These are phyloP conservation scores for Backusella psychrophila DNA, from an alignment of 192 early-diverging fungal genomes.

Conservation along the genomic window DNA sequence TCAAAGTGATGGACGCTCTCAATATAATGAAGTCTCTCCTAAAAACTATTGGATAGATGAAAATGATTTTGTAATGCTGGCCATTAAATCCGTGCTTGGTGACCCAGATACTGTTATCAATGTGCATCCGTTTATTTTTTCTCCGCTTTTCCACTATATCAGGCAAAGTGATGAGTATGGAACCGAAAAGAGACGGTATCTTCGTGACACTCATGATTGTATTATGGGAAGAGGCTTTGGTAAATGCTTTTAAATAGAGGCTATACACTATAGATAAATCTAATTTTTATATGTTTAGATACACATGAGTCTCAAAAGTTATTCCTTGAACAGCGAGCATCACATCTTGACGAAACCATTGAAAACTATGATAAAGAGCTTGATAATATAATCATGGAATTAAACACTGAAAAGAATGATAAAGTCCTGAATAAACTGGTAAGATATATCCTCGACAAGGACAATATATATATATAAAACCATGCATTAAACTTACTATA, in stretches of 20 bases:
- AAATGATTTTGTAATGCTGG: slow-evolving; percentile 11
- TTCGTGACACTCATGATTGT: slow-evolving; percentile 10
- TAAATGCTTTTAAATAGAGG: background rate
- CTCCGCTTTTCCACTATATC: slow-evolving; percentile 11
- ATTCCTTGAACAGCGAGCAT: background rate
- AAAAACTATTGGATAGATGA: slow-evolving; percentile 15
- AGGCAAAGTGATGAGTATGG: background rate
- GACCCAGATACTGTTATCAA: background rate
- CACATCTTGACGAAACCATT: background rate
- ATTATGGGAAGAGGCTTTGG: background rate
- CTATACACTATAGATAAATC: background rate
- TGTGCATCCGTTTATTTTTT: slow-evolving; percentile 12
- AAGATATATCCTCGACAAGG: background rate
- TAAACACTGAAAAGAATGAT: background rate
- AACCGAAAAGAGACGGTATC: slow-evolving; percentile 4
- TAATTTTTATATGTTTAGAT: background rate
- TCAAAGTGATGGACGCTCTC: background rate
- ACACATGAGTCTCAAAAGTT: background rate
- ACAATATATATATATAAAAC: background rate
- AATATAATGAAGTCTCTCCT: background rate
- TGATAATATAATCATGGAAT: background rate
- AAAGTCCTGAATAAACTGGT: background rate
- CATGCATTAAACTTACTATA: too few relatives aligned
- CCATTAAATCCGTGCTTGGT: background rate
- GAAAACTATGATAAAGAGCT: background rate